These are phyloP conservation scores for Apiosordaria backusii DNA, from an alignment of 495 filamentous ascomycete genomes.

Conservation along the genomic window DNA sequence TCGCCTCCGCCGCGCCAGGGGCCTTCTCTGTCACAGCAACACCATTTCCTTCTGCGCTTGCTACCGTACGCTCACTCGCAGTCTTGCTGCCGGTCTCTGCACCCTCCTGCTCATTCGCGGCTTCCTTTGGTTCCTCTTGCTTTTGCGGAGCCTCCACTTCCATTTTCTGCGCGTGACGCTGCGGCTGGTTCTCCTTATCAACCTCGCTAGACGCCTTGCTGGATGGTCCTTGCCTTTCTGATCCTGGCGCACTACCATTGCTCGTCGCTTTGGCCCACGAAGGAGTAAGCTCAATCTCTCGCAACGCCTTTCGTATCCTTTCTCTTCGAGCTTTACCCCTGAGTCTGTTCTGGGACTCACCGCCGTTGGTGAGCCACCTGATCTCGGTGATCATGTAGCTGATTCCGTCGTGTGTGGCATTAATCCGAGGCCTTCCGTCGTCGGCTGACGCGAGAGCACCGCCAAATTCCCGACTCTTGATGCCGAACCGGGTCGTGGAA, in stretches of 20 bases:
- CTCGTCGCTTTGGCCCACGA: constrained; percentile 23
- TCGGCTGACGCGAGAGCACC: constrained; percentile 33
- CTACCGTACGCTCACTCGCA: background rate
- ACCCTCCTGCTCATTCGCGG: background rate
- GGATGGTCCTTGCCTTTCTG: constrained; percentile 1
- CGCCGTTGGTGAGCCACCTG: constrained; percentile 74
- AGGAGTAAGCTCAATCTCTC: constrained; percentile 37
- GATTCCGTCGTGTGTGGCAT: constrained; percentile 72
- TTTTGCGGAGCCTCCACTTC: background rate
- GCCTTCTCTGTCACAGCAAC: background rate
- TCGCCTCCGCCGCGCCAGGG: background rate
- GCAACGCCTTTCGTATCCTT: constrained; percentile 45
- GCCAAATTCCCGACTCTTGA: constrained; percentile 74
- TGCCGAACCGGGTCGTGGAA: constrained; percentile 67
- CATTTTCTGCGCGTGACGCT: background rate
- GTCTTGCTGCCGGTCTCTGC: background rate
- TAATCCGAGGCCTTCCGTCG: constrained; percentile 15
- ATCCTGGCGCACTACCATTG: constrained; percentile 10
- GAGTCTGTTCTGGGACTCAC: constrained; percentile 55
- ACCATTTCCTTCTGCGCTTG: background rate
- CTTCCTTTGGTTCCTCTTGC: background rate
- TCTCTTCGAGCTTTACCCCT: constrained; percentile 47
- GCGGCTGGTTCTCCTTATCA: constrained; percentile 3
- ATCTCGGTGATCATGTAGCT: constrained; percentile 79
- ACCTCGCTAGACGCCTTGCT: background rate